These are phyloP conservation scores for Fusarium tricinctum DNA, from an alignment of 2,329 filamentous ascomycete species.

Conservation along the genomic window DNA sequence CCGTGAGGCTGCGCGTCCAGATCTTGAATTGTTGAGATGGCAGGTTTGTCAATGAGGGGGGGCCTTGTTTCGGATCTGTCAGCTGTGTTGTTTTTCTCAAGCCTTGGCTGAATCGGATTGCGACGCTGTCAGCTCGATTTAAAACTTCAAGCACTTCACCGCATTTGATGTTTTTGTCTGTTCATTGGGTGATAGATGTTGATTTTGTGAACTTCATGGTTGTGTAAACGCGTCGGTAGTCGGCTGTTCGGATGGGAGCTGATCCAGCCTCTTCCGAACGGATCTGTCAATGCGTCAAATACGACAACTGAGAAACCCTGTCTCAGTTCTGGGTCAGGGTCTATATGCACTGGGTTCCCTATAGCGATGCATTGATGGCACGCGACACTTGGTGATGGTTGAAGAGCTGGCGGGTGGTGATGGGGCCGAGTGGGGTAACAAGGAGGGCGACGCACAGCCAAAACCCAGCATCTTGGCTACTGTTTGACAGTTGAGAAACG, in stretches of 20 bases:
- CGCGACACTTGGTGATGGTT: neutral
- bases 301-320: neutral
- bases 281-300: neutral
- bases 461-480: neutral
- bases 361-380: neutral
- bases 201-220: neutral
- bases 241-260: neutral
- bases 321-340: neutral
- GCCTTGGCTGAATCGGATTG: conserved; percentile 3
- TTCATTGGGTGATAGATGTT: neutral
- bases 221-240: neutral
- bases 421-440: neutral
- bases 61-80: conserved; percentile 25
- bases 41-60: no score
- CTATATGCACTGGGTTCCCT: neutral
- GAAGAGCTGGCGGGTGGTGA: neutral
- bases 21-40: neutral
- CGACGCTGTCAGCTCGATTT: conserved; percentile 1
- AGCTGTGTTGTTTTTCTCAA: neutral
- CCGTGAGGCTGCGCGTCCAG: conserved; percentile 15
- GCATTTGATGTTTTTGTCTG: neutral
- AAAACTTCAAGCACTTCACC: neutral
- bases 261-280: neutral
- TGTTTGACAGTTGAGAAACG: neutral
- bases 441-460: no score